Evolutionary conservation across 495 filamentous ascomycete genomes (phyloP).

Genomic region (Xylaria flabelliformis): DNA sequence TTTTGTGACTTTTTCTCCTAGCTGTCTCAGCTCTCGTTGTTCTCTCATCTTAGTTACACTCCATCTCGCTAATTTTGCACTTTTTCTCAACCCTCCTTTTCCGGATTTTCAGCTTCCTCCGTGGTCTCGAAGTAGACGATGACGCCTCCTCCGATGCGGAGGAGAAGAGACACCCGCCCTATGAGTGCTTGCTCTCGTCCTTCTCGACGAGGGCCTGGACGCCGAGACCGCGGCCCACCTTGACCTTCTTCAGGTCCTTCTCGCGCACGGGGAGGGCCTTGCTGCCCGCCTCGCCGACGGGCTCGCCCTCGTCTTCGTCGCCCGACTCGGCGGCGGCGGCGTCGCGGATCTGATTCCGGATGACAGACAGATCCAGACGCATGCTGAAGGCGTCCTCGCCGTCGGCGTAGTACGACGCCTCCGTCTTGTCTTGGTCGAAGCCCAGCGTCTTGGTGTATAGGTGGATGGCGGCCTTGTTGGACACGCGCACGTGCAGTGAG

Average conservation of each 20-base stretch:
- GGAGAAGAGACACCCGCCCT: slow-evolving; percentile 15
- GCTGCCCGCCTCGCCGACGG: slow-evolving; percentile 50
- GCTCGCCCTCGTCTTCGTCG: slow-evolving; percentile 54
- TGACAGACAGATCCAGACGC: slow-evolving; percentile 77
- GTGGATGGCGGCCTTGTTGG: slow-evolving; percentile 86
- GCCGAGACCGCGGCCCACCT: slow-evolving; percentile 79
- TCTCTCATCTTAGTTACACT: not conserved
- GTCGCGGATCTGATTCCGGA: slow-evolving; percentile 58
- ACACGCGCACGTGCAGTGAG: slow-evolving; percentile 91
- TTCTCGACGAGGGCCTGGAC: slow-evolving; percentile 87
- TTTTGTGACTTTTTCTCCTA: not conserved
- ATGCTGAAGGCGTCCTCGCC: slow-evolving; percentile 96
- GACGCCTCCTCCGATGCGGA: not conserved
- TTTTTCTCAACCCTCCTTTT: not conserved
- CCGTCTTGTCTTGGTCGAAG: slow-evolving; percentile 89
- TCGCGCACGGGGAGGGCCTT: slow-evolving; percentile 40
- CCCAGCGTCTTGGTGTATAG: slow-evolving; percentile 93
- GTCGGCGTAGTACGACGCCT: slow-evolving; percentile 96
- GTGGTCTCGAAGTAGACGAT: not conserved
- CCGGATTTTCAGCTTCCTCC: not conserved
- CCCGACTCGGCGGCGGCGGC: slow-evolving; percentile 47
- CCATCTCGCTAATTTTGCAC: not conserved
- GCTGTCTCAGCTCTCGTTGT: not conserved
- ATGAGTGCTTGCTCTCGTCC: slow-evolving; percentile 64
- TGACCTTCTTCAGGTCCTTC: slow-evolving; percentile 63